Evolutionary conservation across 345 rosid species (phyloP).

Genomic region (Citrus medica): DNA sequence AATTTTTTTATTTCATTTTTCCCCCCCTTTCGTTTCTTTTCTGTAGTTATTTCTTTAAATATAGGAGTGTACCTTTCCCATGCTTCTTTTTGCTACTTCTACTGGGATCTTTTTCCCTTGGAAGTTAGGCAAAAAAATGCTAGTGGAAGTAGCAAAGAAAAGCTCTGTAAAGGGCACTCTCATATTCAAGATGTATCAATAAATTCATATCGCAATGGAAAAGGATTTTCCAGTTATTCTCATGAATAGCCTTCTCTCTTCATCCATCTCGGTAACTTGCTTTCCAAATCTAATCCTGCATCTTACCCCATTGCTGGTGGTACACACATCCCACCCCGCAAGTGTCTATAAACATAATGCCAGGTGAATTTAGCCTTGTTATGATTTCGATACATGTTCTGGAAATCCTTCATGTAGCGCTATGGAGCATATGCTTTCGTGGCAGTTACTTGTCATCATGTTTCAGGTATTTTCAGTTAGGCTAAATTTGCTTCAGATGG

Average conservation of each 20-base stretch:
- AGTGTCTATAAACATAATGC: neutral
- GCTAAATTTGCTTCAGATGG: neutral
- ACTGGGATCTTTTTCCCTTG: conserved; percentile 64
- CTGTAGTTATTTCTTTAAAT: neutral
- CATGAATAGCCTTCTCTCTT: neutral
- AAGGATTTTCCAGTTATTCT: neutral
- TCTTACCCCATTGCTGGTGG: neutral
- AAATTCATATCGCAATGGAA: conserved; percentile 8
- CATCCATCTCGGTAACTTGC: neutral
- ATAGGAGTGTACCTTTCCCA: conserved; percentile 32
- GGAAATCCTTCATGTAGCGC: neutral
- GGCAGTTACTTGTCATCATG: neutral
- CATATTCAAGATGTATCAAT: conserved; percentile 14
- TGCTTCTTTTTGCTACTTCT: conserved; percentile 96
- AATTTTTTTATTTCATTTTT: neutral
- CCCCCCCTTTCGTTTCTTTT: neutral
- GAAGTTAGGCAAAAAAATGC: conserved; percentile 44
- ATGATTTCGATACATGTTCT: neutral
- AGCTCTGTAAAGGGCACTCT: conserved; percentile 62
- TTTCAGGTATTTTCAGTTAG: neutral
- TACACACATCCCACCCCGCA: neutral
- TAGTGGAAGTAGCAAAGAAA: conserved; percentile 99
- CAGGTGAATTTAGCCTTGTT: neutral
- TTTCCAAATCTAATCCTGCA: neutral
- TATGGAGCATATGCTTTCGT: neutral